Evolutionary conservation across 768 basidiomycete species (phyloP).

Genomic region (Candolleomyces eurysporus): DNA sequence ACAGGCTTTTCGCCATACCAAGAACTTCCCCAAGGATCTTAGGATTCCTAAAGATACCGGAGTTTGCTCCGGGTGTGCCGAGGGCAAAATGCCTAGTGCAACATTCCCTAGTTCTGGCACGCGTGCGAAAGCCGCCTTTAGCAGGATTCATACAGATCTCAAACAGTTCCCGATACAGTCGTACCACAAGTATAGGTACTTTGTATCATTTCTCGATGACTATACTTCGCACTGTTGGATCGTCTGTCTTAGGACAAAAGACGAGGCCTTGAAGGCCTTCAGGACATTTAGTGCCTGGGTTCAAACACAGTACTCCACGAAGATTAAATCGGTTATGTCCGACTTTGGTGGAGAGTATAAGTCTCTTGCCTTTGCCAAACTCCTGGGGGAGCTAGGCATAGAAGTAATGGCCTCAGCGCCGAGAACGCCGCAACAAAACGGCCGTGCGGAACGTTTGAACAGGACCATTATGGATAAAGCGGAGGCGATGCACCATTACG

Average conservation of each 20-base stretch:
- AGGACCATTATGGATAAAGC: slow-evolving; percentile 10
- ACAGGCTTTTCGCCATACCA: too few species aligned
- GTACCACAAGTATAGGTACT: slow-evolving; percentile 16
- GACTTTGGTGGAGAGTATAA: slow-evolving; percentile 15
- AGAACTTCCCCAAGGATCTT: background rate
- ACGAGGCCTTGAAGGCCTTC: background rate
- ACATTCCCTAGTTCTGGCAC: slow-evolving; percentile 12
- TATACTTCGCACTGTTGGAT: slow-evolving; percentile 11
- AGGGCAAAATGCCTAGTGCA: slow-evolving; percentile 16
- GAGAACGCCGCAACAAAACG: slow-evolving; percentile 8
- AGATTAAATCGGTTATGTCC: slow-evolving; percentile 9
- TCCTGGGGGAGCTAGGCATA: background rate
- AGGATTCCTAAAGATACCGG: background rate
- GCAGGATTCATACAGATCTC: slow-evolving; percentile 20
- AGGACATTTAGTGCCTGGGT: slow-evolving; percentile 6
- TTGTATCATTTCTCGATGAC: slow-evolving; percentile 17
- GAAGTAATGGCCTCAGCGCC: background rate
- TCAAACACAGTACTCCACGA: slow-evolving; percentile 5
- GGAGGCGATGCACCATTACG: slow-evolving; percentile 3
- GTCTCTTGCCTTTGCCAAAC: background rate
- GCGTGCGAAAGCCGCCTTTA: slow-evolving; percentile 13
- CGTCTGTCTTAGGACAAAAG: slow-evolving; percentile 7
- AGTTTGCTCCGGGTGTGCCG: slow-evolving; percentile 14
- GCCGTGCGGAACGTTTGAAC: slow-evolving; percentile 1
- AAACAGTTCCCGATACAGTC: slow-evolving; percentile 16